phyloP scores from a whole-genome alignment of 768 basidiomycete genomes.

The Rhodotorula taiwanensis region DNA sequence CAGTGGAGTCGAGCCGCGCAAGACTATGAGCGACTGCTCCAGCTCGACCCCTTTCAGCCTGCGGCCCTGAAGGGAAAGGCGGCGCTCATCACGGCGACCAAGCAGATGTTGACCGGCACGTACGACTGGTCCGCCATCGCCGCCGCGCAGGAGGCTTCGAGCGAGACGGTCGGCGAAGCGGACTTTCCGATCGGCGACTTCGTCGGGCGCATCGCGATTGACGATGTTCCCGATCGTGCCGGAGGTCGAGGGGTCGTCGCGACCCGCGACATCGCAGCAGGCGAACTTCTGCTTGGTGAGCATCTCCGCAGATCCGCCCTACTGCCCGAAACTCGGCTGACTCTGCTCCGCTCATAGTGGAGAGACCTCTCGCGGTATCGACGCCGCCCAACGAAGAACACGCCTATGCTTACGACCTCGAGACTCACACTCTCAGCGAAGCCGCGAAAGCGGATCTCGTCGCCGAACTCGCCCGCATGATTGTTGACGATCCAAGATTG shows the following conservation, averaged over 20 bases:
- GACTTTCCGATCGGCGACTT: conserved; percentile 29
- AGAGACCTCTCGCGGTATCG: background rate
- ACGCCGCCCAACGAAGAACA: too few relatives aligned
- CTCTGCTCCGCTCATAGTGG: conserved; percentile 42
- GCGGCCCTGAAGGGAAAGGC: background rate
- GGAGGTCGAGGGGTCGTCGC: conserved; percentile 21
- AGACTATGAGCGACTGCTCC: background rate
- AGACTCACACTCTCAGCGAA: too few relatives aligned
- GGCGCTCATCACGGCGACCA: background rate
- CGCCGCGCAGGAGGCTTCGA: background rate
- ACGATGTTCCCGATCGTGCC: background rate
- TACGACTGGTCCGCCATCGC: background rate
- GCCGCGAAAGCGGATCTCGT: too few relatives aligned
- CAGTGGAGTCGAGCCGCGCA: background rate
- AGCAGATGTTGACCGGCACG: conserved; percentile 5
- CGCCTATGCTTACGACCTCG: too few relatives aligned
- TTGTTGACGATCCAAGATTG: conserved; percentile 1
- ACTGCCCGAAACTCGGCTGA: too few relatives aligned
- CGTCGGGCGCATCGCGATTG: conserved; percentile 13
- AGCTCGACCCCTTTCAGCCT: too few relatives aligned
- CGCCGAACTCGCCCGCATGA: conserved; percentile 40
- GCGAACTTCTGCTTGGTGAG: conserved; percentile 21
- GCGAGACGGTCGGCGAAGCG: background rate
- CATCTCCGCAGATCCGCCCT: background rate
- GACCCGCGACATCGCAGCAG: conserved; percentile 13